Base-by-base conservation (phyloP, 2,329 filamentous ascomycete genomes). In the Raffaelea albimanens region DNA sequence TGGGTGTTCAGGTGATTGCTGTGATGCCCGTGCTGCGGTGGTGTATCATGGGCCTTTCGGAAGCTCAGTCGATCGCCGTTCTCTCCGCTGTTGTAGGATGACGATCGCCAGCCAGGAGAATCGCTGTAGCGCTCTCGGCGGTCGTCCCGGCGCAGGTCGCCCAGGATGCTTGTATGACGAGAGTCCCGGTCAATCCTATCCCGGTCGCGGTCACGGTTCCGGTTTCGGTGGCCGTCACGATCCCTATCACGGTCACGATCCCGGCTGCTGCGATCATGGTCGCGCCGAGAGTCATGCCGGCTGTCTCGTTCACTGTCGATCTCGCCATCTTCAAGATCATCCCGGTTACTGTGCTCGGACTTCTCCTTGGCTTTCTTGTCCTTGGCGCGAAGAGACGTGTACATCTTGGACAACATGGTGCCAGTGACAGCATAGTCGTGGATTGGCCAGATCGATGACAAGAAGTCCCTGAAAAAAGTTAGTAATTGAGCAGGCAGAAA, bases 401-500 rank as follows among this genome's bases (percentile, higher is more conserved):
- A 66, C 63, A 66, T 66, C 36, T 55, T 57, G 34, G 63, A 61
- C 19, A 66, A 58, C 44, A 62, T 58, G 52, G 58, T 57, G 19
- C 64, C 64, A 1, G 63, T 61, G 7, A 66, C 63, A 16, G 59
- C 62, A 25, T 63, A 59, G 5, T 66, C 61, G 22, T 62, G 61
- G 21, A 66, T 57, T 11, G 63, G 63, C 63, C 63, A 66, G 46
- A 66, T 65, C 8, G 63, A 65, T 4, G 63, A 65, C 46, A 66
- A 47, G 46, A 66, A 66, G 46, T 64, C 62, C 64, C 62, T 65
- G 34, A 38, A 38, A 38, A 19, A 7, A 38, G n/a, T 2, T 20
- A 31, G 9, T 10, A 20, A 29, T 9, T 7, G 10, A 20, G 7
- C 45, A 33, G 43, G 9, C 4, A 29, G 45, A 29, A 25, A 5